Evolutionary conservation across 2,329 filamentous ascomycete genomes (phyloP).

Genomic region (Talaromyces funiculosus): DNA sequence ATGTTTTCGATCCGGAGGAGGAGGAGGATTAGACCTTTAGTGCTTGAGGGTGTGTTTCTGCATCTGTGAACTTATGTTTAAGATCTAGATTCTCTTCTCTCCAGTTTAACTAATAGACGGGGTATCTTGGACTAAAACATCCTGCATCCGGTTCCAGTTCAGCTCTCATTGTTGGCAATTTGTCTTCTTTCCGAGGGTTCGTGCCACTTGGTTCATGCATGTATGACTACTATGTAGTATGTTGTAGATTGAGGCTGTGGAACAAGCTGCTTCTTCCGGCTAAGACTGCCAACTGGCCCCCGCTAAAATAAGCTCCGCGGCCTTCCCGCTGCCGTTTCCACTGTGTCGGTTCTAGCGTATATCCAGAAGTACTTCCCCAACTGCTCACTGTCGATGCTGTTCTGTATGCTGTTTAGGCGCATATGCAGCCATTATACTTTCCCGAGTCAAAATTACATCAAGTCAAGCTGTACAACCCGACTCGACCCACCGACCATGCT

Average conservation of each 20-base stretch:
- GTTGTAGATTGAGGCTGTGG: neutral
- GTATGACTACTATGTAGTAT: neutral
- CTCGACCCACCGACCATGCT: neutral
- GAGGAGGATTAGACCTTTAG: constrained; percentile 14
- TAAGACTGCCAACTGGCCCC: neutral
- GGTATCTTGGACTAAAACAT: neutral
- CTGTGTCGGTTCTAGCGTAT: neutral
- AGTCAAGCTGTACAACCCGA: neutral
- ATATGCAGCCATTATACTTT: neutral
- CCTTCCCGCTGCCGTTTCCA: neutral
- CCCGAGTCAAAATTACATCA: neutral
- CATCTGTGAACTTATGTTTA: too few relatives aligned
- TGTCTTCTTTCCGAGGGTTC: neutral
- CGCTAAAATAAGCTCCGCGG: neutral
- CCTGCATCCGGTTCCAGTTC: neutral
- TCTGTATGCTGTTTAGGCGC: neutral
- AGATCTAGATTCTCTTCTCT: too few relatives aligned
- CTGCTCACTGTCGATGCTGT: neutral
- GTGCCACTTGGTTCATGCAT: too few relatives aligned
- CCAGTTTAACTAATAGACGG: too few relatives aligned
- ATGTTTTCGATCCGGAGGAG: constrained; percentile 19
- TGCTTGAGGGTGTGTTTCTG: neutral
- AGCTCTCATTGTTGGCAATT: neutral
- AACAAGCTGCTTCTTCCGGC: neutral
- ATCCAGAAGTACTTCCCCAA: neutral